phyloP scores from a whole-genome alignment of 2,329 filamentous ascomycete species.

The Akanthomyces muscarius region DNA sequence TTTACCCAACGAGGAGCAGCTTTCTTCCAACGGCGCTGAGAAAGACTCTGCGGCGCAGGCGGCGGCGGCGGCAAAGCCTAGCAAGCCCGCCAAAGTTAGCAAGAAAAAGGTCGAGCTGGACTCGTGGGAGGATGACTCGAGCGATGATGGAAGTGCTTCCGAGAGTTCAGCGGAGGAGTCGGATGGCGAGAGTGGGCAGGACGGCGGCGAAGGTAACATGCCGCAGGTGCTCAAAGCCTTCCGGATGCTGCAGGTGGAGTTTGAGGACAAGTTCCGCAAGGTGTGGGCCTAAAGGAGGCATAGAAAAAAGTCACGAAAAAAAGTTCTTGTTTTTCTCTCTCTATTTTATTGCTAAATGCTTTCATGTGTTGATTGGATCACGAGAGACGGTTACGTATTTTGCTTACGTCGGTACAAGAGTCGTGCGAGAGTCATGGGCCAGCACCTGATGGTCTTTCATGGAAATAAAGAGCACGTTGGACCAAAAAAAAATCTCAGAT shows the following conservation, averaged over 20 bases:
- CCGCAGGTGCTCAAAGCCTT: constrained; percentile 58
- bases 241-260: constrained; percentile 52
- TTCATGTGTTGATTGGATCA: too few relatives aligned
- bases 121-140: constrained; percentile 41
- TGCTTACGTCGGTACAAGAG: too few relatives aligned
- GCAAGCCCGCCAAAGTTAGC: constrained; percentile 10
- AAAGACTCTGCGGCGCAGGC: not conserved
- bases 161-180: not conserved
- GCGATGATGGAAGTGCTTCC: constrained; percentile 16
- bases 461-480: too few relatives aligned
- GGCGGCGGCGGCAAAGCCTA: not conserved
- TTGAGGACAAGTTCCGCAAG: constrained; percentile 60
- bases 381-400: too few relatives aligned
- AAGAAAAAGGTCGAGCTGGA: constrained; percentile 42
- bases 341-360: too few relatives aligned
- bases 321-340: too few relatives aligned
- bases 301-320: too few relatives aligned
- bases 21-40: not conserved
- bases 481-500: too few relatives aligned
- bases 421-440: too few relatives aligned
- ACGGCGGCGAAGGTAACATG: constrained; percentile 45
- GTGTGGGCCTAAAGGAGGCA: constrained; percentile 49
- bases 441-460: too few relatives aligned
- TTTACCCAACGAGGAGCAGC: not conserved
- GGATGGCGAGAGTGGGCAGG: constrained; percentile 15